phyloP scores from a whole-genome alignment of 352 stramenopile species.

The Phytophthora uliginosa region DNA sequence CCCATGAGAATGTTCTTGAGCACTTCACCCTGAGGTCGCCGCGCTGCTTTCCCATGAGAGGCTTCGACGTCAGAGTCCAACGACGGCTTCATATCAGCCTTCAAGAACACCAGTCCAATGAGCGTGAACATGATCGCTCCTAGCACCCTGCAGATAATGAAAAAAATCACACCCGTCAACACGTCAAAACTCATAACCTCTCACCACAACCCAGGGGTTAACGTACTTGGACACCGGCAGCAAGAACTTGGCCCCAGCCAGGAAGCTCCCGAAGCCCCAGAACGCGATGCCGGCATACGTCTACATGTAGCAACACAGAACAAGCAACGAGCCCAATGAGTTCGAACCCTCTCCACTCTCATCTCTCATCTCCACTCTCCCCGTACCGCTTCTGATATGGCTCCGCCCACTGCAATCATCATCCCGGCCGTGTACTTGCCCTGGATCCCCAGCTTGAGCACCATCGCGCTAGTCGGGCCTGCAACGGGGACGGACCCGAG shows the following conservation, averaged over 20 bases:
- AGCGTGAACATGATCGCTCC: slow-evolving; percentile 89
- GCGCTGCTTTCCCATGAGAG: slow-evolving; percentile 59
- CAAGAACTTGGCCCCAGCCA: slow-evolving; percentile 86
- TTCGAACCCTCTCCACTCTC: background rate
- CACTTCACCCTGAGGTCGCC: slow-evolving; percentile 70
- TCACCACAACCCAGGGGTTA: background rate
- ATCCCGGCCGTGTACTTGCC: slow-evolving; percentile 85
- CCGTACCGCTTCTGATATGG: slow-evolving; percentile 84
- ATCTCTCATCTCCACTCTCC: background rate
- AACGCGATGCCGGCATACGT: slow-evolving; percentile 91
- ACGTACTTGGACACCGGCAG: slow-evolving; percentile 89
- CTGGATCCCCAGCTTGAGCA: slow-evolving; percentile 90
- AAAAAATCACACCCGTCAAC: background rate
- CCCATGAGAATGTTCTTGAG: slow-evolving; percentile 88
- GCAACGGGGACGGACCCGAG: slow-evolving; percentile 87
- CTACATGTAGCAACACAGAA: slow-evolving; percentile 32
- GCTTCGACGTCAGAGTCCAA: slow-evolving; percentile 67
- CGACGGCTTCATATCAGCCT: slow-evolving; percentile 83
- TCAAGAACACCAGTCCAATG: slow-evolving; percentile 85
- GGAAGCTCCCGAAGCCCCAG: slow-evolving; percentile 91
- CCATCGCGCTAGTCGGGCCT: slow-evolving; percentile 89
- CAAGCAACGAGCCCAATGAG: no score
- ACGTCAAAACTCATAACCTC: slow-evolving; percentile 3
- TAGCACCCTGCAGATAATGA: slow-evolving; percentile 61
- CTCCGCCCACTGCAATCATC: slow-evolving; percentile 85